Evolutionary conservation across 805 yeast species (phyloP).

Genomic region (Myxozyma melibiosi): DNA sequence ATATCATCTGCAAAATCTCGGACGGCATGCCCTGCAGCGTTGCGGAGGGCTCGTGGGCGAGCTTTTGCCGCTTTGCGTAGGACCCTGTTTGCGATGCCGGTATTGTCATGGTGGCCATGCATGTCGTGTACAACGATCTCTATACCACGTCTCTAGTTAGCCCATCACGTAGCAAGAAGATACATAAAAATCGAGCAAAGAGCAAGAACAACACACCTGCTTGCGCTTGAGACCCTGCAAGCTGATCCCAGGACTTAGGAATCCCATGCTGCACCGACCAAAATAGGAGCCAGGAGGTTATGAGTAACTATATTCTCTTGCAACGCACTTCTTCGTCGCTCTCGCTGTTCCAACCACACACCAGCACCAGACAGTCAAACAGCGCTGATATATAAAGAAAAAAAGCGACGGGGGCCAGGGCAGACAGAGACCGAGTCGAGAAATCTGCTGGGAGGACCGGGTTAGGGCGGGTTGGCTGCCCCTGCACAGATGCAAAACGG

Average conservation of each 20-base stretch:
- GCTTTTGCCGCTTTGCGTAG: constrained; percentile 4
- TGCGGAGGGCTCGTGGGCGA: not conserved
- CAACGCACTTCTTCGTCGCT: too few species aligned
- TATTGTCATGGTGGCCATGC: constrained; percentile 6
- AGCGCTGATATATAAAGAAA: too few species aligned
- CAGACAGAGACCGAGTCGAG: too few species aligned
- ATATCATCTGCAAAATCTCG: constrained; percentile 22
- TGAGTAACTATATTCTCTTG: too few species aligned
- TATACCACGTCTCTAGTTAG: not conserved
- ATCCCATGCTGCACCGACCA: constrained; percentile 23
- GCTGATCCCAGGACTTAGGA: constrained; percentile 19
- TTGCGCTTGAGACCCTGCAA: constrained; percentile 5
- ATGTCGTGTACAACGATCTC: constrained; percentile 2
- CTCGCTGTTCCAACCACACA: too few species aligned
- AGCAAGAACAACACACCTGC: constrained; percentile 5
- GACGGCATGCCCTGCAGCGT: constrained; percentile 16
- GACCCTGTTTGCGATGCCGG: not conserved
- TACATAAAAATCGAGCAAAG: too few species aligned
- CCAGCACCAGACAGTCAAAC: too few species aligned
- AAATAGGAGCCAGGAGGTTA: too few species aligned
- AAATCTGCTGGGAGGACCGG: too few species aligned
- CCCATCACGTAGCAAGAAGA: not conserved
- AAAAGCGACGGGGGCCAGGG: too few species aligned
- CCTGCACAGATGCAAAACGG: not conserved
- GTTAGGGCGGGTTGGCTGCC: too few species aligned